Conservation (phyloP, 257 asterid species). For the Gentiana straminea region DNA sequence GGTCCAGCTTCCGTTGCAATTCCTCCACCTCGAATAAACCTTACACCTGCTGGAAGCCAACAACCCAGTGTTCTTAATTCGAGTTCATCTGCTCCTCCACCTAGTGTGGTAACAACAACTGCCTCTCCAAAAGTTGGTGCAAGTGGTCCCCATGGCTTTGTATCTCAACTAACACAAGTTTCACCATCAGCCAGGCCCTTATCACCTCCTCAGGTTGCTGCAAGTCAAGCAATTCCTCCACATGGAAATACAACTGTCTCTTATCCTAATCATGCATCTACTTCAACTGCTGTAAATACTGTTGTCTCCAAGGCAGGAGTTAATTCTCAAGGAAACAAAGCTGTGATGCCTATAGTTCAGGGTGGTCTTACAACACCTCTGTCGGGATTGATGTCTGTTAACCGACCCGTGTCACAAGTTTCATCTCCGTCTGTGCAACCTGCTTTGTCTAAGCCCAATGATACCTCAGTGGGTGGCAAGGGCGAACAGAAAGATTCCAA, state of each 20-base stretch:
- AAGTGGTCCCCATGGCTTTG: slow-evolving; percentile 32
- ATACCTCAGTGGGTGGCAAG: slow-evolving; percentile 26
- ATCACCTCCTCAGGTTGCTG: slow-evolving; percentile 36
- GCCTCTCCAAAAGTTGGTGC: slow-evolving; percentile 33
- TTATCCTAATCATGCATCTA: slow-evolving; percentile 31
- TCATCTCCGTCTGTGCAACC: slow-evolving; percentile 31
- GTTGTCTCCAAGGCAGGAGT: slow-evolving; percentile 32
- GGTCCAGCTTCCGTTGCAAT: slow-evolving; percentile 87
- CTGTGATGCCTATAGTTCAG: slow-evolving; percentile 32
- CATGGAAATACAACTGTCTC: slow-evolving; percentile 23
- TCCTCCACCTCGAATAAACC: slow-evolving; percentile 85
- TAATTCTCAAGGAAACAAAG: slow-evolving; percentile 45
- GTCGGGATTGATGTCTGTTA: slow-evolving; percentile 21
- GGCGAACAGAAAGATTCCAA: slow-evolving; percentile 35
- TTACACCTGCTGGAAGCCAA: slow-evolving; percentile 12
- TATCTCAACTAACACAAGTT: slow-evolving; percentile 46
- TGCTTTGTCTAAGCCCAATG: slow-evolving; percentile 35
- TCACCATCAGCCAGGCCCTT: slow-evolving; percentile 46
- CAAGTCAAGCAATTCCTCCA: slow-evolving; percentile 43
- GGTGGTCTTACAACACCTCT: slow-evolving; percentile 28
- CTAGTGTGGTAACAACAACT: slow-evolving; percentile 23
- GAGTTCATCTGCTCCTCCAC: slow-evolving; percentile 16
- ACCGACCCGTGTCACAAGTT: slow-evolving; percentile 37
- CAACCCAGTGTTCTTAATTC: slow-evolving; percentile 16
- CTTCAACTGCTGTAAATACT: slow-evolving; percentile 31